Base-by-base conservation (phyloP, 2,329 filamentous ascomycete genomes). In the Colletotrichum australisinense region DNA sequence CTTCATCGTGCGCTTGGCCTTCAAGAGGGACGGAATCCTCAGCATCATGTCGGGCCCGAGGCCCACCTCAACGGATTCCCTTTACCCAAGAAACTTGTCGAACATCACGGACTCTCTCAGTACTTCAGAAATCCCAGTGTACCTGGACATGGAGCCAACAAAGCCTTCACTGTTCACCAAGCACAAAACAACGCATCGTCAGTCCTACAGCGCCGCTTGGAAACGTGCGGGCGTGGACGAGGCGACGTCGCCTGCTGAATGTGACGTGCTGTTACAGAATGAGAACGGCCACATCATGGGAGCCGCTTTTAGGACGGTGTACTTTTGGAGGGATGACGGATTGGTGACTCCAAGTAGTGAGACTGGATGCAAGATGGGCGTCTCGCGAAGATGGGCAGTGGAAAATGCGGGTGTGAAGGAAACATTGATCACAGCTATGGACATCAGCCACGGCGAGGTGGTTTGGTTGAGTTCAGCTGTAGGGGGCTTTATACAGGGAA, bases 1-100 rank as follows among this genome's bases (percentile, higher is more conserved):
- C 26, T 69, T 69, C 16, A 57, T 69, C n/a, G 67, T 63, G 3
- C 67, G 58, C 2, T 49, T 69, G 11, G 52, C 59, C 5, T 63
- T 57, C 4, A 63, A 49, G 5, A 69, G 14, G 3, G 59, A 63
- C 26, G 49, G 24, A 4, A 28, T n/a, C 24, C 24, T 52, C 1
- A 56, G 35, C 19, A 63, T 69, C 6, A 57, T 63, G 32, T 69
- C 67, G 5, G 67, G 58, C 9, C 59, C 59, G 12, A 19, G 49
- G 32, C 66, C 58, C 7, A 57, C 7, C 57, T 46, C 58, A 1
- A 12, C 32, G 1, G 32, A 55, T 14, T 46, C 24, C 2, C 12
- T 42, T 22, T 58, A 69, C 52, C 59, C 52, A 16, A 7, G 16
- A 5, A 14, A 26, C 14, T 24, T 69, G n/a, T 38, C 59, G 2